phyloP scores from a whole-genome alignment of 345 rosid species.

The Firmiana major region DNA sequence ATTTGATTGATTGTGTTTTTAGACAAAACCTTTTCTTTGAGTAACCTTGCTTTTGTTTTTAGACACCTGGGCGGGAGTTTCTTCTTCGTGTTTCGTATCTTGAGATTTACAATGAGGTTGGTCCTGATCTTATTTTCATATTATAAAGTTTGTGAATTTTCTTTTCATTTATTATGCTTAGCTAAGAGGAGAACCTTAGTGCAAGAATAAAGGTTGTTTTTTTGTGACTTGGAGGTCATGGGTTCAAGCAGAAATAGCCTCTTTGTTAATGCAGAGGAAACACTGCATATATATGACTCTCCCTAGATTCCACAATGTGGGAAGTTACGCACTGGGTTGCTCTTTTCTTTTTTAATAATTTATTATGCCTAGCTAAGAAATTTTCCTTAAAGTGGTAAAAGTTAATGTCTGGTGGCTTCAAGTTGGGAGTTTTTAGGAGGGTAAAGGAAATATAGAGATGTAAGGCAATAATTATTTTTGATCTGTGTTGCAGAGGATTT shows the following conservation, averaged over 20 bases:
- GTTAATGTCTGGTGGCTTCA: neutral
- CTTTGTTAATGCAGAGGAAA: too few species aligned
- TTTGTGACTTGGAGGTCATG: too few species aligned
- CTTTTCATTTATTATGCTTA: neutral
- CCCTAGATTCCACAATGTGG: too few species aligned
- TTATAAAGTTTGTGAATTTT: neutral
- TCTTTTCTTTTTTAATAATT: too few species aligned
- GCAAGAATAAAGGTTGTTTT: too few species aligned
- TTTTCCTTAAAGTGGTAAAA: neutral
- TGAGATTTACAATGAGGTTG: conserved; percentile 95
- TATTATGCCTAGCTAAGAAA: neutral
- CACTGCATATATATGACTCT: too few species aligned
- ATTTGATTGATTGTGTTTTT: neutral
- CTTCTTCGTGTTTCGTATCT: conserved; percentile 97
- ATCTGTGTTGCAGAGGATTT: neutral
- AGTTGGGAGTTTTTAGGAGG: conserved; percentile 1
- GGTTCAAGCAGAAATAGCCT: too few species aligned
- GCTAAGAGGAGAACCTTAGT: too few species aligned
- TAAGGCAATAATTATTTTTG: neutral
- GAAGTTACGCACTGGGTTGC: too few species aligned
- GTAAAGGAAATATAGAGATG: neutral
- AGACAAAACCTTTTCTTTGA: neutral
- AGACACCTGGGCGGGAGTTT: conserved; percentile 89
- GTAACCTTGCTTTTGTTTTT: conserved; percentile 27
- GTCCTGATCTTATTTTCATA: conserved; percentile 13